Evolutionary conservation across 2,329 filamentous ascomycete genomes (phyloP).

Genomic region (Fusarium napiforme): DNA sequence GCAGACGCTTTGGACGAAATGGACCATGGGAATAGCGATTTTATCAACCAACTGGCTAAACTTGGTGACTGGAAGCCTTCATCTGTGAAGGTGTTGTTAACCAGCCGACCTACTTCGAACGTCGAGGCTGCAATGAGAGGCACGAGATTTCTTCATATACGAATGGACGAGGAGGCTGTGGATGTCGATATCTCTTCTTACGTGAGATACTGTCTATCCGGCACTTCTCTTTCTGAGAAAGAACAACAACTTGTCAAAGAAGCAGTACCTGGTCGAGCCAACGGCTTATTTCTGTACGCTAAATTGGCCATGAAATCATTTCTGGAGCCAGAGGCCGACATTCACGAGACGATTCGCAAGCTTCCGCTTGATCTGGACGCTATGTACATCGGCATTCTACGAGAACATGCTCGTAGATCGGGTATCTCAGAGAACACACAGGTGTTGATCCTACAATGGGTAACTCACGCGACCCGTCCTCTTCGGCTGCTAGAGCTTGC

Average conservation of each 20-base stretch:
- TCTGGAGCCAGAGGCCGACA: slow-evolving; percentile 8
- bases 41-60: slow-evolving; percentile 48
- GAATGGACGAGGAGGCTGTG: slow-evolving; percentile 52
- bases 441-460: slow-evolving; percentile 27
- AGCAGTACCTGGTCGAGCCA: slow-evolving; percentile 35
- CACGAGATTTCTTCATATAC: slow-evolving; percentile 45
- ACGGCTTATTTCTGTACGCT: slow-evolving; percentile 39
- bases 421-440: slow-evolving; percentile 21
- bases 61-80: slow-evolving; percentile 48
- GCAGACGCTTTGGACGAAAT: slow-evolving; percentile 61
- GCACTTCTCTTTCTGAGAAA: slow-evolving; percentile 27
- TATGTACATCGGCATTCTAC: slow-evolving; percentile 27
- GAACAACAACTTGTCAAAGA: slow-evolving; percentile 24
- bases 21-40: slow-evolving; percentile 49
- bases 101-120: slow-evolving; percentile 53
- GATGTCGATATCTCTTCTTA: slow-evolving; percentile 55
- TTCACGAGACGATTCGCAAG: background rate
- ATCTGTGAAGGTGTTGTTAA: slow-evolving; percentile 56
- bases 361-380: slow-evolving; percentile 27
- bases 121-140: slow-evolving; percentile 48
- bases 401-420: slow-evolving; percentile 28
- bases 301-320: slow-evolving; percentile 37
- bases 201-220: slow-evolving; percentile 42
- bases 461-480: slow-evolving; percentile 33
- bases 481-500: slow-evolving; percentile 36